Conservation (phyloP, 75 land plant genomes). For the Pseudotsuga menziesii region DNA sequence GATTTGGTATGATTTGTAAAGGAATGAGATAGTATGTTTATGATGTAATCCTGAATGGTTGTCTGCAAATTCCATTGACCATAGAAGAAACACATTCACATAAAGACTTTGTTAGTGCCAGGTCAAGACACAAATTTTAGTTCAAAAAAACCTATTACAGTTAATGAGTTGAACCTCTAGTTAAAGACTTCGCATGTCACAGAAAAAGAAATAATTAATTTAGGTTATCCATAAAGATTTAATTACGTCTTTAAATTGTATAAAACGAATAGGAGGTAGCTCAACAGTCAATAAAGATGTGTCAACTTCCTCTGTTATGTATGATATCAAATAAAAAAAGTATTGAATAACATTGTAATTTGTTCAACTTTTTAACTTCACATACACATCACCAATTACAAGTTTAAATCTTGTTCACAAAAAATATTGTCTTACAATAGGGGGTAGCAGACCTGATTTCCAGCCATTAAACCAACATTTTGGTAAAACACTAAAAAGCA, state of each 20-base stretch:
- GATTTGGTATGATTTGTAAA: slow-evolving; percentile 88
- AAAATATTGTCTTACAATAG: no score
- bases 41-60: background rate
- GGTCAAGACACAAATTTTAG: slow-evolving; percentile 68
- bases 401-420: no score
- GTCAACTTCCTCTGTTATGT: slow-evolving; percentile 88
- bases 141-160: slow-evolving; percentile 54
- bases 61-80: background rate
- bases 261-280: slow-evolving; percentile 74
- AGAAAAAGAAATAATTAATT: slow-evolving; percentile 93
- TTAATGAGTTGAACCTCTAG: slow-evolving; percentile 94
- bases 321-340: slow-evolving; percentile 91
- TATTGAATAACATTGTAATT: slow-evolving; percentile 85
- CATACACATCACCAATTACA: no score
- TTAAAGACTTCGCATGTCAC: slow-evolving; percentile 87
- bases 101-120: slow-evolving; percentile 15
- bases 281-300: slow-evolving; percentile 85
- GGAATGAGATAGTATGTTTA: slow-evolving; percentile 70
- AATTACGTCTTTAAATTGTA: slow-evolving; percentile 90
- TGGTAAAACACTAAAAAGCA: no score
- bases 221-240: slow-evolving; percentile 98
- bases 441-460: no score
- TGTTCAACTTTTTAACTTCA: background rate
- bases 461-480: no score
- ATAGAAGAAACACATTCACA: background rate